Conservation (phyloP, 2,329 filamentous ascomycete genomes). For the Venturia asperata region DNA sequence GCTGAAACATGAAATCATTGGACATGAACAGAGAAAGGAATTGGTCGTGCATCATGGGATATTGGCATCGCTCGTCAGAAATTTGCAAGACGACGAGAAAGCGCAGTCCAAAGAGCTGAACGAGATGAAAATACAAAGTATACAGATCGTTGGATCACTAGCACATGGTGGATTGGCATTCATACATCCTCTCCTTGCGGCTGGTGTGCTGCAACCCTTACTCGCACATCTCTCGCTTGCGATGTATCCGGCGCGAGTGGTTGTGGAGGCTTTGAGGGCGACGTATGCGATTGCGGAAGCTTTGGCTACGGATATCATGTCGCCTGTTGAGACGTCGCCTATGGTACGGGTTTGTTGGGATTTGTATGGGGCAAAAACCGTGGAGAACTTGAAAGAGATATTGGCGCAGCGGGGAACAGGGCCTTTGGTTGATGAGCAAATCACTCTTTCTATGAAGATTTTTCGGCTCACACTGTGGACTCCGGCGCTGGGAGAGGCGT, state of each 20-base stretch:
- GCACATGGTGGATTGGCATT: constrained; percentile 82
- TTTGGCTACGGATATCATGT: constrained; percentile 16
- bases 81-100: constrained; percentile 17
- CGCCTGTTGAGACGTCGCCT: constrained; percentile 8
- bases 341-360: constrained; percentile 26
- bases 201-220: constrained; percentile 57
- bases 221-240: constrained; percentile 61
- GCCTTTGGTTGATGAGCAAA: constrained; percentile 52
- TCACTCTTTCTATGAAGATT: constrained; percentile 52
- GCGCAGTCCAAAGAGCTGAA: constrained; percentile 23
- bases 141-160: constrained; percentile 77
- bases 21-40: constrained; percentile 81
- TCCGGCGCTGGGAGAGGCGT: neutral
- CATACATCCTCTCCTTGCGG: constrained; percentile 64
- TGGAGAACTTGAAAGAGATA: constrained; percentile 59
- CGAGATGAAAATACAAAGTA: constrained; percentile 64
- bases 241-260: constrained; percentile 57
- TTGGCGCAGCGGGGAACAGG: constrained; percentile 33
- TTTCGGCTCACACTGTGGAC: constrained; percentile 53
- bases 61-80: neutral
- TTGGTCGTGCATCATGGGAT: constrained; percentile 49
- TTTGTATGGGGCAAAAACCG: constrained; percentile 56
- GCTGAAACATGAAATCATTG: constrained; percentile 84
- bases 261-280: constrained; percentile 66
- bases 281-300: constrained; percentile 66